phyloP scores from a whole-genome alignment of 805 yeast genomes.

The Pichia eremophila region DNA sequence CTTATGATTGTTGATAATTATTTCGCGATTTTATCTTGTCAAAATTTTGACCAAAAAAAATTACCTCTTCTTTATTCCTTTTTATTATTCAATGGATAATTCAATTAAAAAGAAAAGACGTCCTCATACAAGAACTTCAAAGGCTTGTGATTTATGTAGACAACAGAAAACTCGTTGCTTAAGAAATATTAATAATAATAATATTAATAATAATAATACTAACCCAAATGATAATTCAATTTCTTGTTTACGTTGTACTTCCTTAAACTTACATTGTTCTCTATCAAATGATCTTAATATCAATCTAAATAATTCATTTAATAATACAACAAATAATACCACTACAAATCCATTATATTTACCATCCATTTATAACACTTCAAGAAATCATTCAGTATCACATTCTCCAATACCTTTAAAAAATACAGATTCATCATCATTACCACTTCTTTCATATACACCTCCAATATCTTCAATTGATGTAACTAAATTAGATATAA shows the following conservation, averaged over 20 bases:
- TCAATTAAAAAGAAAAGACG: constrained; percentile 1
- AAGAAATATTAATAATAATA: not conserved
- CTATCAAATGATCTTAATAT: not conserved
- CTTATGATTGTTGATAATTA: too few relatives aligned
- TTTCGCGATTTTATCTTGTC: too few relatives aligned
- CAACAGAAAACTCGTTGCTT: constrained; percentile 11
- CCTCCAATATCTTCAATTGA: not conserved
- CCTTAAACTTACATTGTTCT: constrained; percentile 8
- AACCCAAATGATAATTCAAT: not conserved
- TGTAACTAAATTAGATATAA: not conserved
- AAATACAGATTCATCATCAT: not conserved
- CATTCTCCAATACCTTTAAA: not conserved
- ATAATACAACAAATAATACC: not conserved
- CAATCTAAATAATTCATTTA: not conserved
- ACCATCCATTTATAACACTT: not conserved
- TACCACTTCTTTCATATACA: not conserved
- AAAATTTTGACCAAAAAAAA: too few relatives aligned
- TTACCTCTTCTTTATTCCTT: too few relatives aligned
- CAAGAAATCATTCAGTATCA: not conserved
- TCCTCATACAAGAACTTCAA: constrained; percentile 9
- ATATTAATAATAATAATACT: too few relatives aligned
- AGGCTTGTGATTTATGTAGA: constrained; percentile 10
- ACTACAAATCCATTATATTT: not conserved
- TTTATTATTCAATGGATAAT: not conserved
- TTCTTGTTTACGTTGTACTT: constrained; percentile 9